These are phyloP conservation scores for Cordyceps pruinosa DNA, from an alignment of 2,329 filamentous ascomycete species.

Conservation along the genomic window DNA sequence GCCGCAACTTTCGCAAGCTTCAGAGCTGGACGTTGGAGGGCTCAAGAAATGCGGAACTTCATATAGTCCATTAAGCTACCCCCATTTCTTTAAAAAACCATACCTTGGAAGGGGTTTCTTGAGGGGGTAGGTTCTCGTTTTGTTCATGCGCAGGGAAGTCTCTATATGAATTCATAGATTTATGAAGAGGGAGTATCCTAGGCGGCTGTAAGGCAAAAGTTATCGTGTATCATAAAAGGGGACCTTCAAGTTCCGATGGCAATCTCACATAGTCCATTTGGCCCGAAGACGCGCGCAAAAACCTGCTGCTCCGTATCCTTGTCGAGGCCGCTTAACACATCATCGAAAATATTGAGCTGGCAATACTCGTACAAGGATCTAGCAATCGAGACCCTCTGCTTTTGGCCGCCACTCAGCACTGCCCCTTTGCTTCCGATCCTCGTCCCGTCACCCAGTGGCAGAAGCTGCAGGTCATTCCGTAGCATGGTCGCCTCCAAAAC, in stretches of 20 bases:
- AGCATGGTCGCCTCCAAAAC: conserved; percentile 19
- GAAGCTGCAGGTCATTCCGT: conserved; percentile 14
- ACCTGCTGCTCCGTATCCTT: conserved; percentile 26
- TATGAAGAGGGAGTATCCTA: no score
- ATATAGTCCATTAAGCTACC: no score
- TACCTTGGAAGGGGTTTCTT: no score
- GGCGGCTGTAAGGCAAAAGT: no score
- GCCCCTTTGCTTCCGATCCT: conserved; percentile 27
- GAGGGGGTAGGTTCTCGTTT: no score
- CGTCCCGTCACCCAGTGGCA: conserved; percentile 24
- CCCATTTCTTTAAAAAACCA: no score
- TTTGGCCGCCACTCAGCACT: conserved; percentile 26
- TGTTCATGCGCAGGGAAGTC: no score
- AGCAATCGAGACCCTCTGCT: conserved; percentile 21
- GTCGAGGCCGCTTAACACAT: conserved; percentile 30
- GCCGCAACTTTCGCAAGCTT: neutral
- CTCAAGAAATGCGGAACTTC: no score
- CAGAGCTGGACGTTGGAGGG: neutral
- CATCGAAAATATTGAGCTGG: conserved; percentile 25
- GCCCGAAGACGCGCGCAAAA: conserved; percentile 26
- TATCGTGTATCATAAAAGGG: no score
- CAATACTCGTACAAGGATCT: conserved; percentile 25
- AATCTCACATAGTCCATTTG: no score
- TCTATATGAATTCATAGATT: no score
- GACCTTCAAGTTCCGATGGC: no score